Evolutionary conservation across 139 green algal species (phyloP), one percentile per base, ranked within the genome.

Genomic region (Chlorella sp.): DNA sequence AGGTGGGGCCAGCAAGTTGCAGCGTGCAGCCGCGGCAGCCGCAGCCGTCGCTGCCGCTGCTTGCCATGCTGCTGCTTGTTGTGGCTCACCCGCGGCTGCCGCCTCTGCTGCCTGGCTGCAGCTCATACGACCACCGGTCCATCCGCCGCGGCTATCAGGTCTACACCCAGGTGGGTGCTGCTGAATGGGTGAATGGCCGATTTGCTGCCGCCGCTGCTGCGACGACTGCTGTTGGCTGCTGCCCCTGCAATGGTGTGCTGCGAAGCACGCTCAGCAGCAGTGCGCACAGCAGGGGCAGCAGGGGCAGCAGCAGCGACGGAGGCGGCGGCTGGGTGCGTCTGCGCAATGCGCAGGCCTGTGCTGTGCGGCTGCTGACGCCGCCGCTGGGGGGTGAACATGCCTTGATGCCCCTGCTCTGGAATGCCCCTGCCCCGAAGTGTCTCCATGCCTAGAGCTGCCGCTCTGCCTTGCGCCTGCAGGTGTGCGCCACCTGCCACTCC

Each of bases 401-500:
- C 19, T 54, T 26, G 60, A 30, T 41, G 28, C 40, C 64, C 13
- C 36, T 64, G 62, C 13, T 30, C 14, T 1, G 7, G 30, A 0
- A 48, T 2, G 13, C 28, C 28, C 38, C 75, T 14, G 13, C 7
- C 28, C 51, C 6, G 28, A 11, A 60, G 28, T 8, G n/a, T n/a
- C n/a, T n/a, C n/a, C n/a, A n/a, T 64, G 30, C 28, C 2, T 44
- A 51, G 24, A 38, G 22, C 58, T 43, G 3, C 0, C 24, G 11
- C 8, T 28, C 22, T 30, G 24, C 4, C 60, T 73, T 40, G 40
- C 46, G 2, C 40, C 22, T 9, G 73, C 88, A 97, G 90, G 97
- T 99, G 67, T 99, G 97, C 90, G 95, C 97, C 46, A 95, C 97
- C 0, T 99, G 97, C 92, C 97, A 99, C 92, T 96, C 90, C 75